Evolutionary conservation across 371 early-diverging fungal genomes (phyloP), one percentile per base, ranked within the genome.

Genomic region (Mortierella polycephala): DNA sequence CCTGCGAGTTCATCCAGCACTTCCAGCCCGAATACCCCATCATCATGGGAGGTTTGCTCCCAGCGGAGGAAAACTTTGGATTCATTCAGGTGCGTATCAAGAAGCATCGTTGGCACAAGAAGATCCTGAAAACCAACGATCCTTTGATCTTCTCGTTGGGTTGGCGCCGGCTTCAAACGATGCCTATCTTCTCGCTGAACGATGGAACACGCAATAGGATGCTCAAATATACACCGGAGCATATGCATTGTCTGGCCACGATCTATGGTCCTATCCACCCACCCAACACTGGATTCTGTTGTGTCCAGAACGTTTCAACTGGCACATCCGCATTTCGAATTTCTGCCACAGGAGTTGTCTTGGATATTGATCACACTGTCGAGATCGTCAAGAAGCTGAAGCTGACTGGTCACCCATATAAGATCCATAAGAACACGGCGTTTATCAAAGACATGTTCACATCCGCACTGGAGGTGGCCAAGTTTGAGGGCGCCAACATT

Each of bases 401-500:
- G 85, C 85, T 99, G 72, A 96, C 98, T 2, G 99, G 99, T 72
- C 86, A 87, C 57, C 99, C 95, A 18, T 90, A 88, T 82, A 96
- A 98, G 84, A 93, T 99, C 52, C 94, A 91, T 87, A 96, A 95
- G 74, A 99, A 99, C 85, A 98, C 99, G 12, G 99, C 98, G n/a
- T 97, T 98, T 76, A 89, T 99, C 71, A 96, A 94, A 83, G 95
- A 97, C 79, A 99, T 99, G 99, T 99, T 99, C 85, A 96, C 92
- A n/a, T 92, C 96, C 21, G 86, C 94, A 16, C 86, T 99, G 18
- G 99, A 99, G 83, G 99, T 99, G n/a, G 95, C 96, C 71, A 96
- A 97, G 84, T 99, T 99, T 82, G 96, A 98, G 83, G 98, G 98
- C 40, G 99, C 98, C 5, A 89, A 89, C 53, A 91, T 99, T 60